A percentile compares a stretch with the other conserved stretches of the same genome.
Conservation (phyloP, 768 basidiomycete species). For the Lentinula sp. region DNA sequence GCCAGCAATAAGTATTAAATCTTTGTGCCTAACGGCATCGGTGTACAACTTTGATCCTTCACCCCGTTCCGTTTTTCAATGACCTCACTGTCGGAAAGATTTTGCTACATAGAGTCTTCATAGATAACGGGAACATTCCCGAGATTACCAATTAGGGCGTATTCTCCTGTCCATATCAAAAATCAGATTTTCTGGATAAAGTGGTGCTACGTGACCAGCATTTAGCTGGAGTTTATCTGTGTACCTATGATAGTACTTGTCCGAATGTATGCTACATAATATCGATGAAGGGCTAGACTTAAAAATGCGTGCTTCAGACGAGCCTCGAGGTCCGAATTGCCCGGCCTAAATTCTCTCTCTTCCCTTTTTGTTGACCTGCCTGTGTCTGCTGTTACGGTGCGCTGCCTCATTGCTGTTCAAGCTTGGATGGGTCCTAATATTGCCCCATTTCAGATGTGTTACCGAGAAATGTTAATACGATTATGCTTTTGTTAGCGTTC, state of each 20-base stretch:
- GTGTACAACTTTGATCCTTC: background rate
- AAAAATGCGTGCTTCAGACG: background rate
- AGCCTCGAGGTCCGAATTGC: background rate
- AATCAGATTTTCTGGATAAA: slow-evolving; percentile 2
- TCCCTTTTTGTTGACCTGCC: background rate
- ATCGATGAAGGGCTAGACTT: background rate
- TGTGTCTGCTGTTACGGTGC: background rate
- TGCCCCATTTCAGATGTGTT: background rate
- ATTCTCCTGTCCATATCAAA: background rate
- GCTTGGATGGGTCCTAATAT: background rate
- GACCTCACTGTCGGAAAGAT: slow-evolving; percentile 3
- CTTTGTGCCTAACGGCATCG: background rate
- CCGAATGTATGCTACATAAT: background rate
- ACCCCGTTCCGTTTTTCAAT: background rate
- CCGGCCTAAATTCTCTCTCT: background rate
- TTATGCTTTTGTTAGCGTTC: background rate
- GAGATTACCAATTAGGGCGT: background rate
- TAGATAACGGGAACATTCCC: slow-evolving; percentile 6
- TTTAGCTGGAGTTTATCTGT: slow-evolving; percentile 1
- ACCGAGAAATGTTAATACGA: slow-evolving; percentile 3
- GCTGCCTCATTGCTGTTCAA: background rate
- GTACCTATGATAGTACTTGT: background rate
- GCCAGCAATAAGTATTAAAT: too few relatives aligned
- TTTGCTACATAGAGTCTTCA: background rate
- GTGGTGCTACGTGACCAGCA: background rate